Evolutionary conservation across 441 rosid species (phyloP).

Genomic region (Manihot esculenta): DNA sequence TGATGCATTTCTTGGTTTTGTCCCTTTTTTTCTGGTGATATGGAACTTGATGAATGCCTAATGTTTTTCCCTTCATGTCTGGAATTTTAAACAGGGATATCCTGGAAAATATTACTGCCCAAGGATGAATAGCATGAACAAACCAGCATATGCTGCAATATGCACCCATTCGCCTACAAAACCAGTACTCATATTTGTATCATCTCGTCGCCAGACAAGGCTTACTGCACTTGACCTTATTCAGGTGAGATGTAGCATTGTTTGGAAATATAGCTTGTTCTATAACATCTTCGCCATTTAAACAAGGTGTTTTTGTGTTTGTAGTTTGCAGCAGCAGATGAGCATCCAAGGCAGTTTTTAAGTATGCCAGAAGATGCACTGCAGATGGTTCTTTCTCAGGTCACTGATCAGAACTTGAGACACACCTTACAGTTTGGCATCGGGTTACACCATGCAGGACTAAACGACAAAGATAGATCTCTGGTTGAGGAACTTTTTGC

Average conservation of each 20-base stretch:
- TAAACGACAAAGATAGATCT: conserved; percentile 95
- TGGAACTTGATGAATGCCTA: not conserved
- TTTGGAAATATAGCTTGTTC: conserved; percentile 15
- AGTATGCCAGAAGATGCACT: conserved; percentile 82
- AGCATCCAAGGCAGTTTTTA: conserved; percentile 90
- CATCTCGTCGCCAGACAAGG: conserved; percentile 99
- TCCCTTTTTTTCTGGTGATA: conserved; percentile 10
- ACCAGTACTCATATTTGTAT: conserved; percentile 97
- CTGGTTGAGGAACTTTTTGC: conserved; percentile 93
- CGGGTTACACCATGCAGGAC: conserved; percentile 98
- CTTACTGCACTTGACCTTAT: conserved; percentile 98
- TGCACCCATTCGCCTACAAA: conserved; percentile 96
- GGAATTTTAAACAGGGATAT: conserved; percentile 68
- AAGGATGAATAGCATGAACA: conserved; percentile 98
- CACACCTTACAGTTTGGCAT: conserved; percentile 97
- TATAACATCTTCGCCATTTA: conserved; percentile 17
- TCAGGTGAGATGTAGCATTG: conserved; percentile 57
- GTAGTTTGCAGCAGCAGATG: conserved; percentile 95
- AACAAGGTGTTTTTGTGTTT: conserved; percentile 21
- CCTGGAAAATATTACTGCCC: conserved; percentile 98
- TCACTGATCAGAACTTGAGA: conserved; percentile 91
- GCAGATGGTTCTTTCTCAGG: conserved; percentile 97
- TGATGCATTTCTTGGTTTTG: not conserved
- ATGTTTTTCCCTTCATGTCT: conserved; percentile 11
- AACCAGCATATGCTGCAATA: conserved; percentile 99